phyloP scores from a whole-genome alignment of 305 asterid species.

The Fraxinus sp. region DNA sequence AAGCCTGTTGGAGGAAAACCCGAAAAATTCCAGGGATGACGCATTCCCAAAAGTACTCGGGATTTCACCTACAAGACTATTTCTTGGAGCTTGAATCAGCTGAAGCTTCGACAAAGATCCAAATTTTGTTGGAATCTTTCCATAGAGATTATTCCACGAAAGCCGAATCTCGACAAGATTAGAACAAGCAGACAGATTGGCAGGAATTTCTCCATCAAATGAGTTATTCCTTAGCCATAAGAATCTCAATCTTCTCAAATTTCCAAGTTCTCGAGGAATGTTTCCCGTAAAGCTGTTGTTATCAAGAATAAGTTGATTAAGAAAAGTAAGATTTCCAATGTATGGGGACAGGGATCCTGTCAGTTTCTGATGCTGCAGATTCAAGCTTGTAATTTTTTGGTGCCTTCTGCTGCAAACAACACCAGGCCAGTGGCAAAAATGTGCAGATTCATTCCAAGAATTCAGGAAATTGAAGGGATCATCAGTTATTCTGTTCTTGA shows the following conservation, averaged over 20 bases:
- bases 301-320: not conserved
- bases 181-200: conserved; percentile 32
- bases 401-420: not conserved
- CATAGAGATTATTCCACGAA: conserved; percentile 32
- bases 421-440: not conserved
- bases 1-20: conserved; percentile 28
- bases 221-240: conserved; percentile 27
- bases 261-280: conserved; percentile 2
- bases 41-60: conserved; percentile 33
- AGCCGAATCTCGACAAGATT: conserved; percentile 34
- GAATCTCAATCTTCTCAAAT: conserved; percentile 2
- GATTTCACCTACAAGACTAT: conserved; percentile 31
- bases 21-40: conserved; percentile 32
- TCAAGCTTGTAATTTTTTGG: conserved; percentile 2
- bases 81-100: conserved; percentile 28
- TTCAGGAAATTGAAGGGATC: not conserved
- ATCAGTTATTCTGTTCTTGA: not conserved
- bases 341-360: not conserved
- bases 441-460: not conserved
- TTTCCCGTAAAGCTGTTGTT: not conserved
- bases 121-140: conserved; percentile 32
- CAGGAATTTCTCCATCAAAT: conserved; percentile 37
- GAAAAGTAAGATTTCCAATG: conserved; percentile 2
- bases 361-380: not conserved
- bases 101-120: conserved; percentile 34